Evolutionary conservation across 1,139 yeast species (phyloP).

Genomic region (Hyphopichia wangnamkhiaoensis): DNA sequence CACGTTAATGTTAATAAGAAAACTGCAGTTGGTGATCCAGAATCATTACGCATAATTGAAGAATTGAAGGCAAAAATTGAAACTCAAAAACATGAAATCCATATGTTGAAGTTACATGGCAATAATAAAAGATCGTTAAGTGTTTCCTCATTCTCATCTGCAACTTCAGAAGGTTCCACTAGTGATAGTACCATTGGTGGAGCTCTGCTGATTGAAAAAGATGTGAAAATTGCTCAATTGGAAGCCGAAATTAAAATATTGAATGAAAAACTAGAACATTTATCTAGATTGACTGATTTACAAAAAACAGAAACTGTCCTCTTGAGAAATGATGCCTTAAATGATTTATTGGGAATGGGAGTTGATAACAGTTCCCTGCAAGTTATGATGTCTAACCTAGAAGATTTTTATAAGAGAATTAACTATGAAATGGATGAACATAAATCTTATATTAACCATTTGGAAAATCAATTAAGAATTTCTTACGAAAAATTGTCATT

Average conservation of each 20-base stretch:
- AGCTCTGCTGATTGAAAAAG: slow-evolving; percentile 8
- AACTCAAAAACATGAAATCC: slow-evolving; percentile 42
- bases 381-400: slow-evolving; percentile 45
- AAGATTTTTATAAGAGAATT: slow-evolving; percentile 46
- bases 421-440: slow-evolving; percentile 60
- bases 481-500: slow-evolving; percentile 20
- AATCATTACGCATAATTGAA: slow-evolving; percentile 47
- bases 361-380: slow-evolving; percentile 34
- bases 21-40: slow-evolving; percentile 30
- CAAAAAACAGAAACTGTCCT: slow-evolving; percentile 56
- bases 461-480: slow-evolving; percentile 56
- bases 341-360: slow-evolving; percentile 46
- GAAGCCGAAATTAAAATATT: slow-evolving; percentile 63
- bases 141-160: slow-evolving; percentile 7
- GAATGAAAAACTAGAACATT: slow-evolving; percentile 69
- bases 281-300: slow-evolving; percentile 60
- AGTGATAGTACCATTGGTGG: neutral
- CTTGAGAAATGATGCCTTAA: slow-evolving; percentile 55
- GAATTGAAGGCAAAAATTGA: slow-evolving; percentile 49
- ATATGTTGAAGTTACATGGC: slow-evolving; percentile 21
- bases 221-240: slow-evolving; percentile 38
- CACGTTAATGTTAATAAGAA: slow-evolving; percentile 60
- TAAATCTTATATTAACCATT: slow-evolving; percentile 60
- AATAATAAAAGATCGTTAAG: slow-evolving; percentile 3
- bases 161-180: slow-evolving; percentile 5